phyloP scores from a whole-genome alignment of 2,329 filamentous ascomycete species.

The Neofusicoccum laricinum region DNA sequence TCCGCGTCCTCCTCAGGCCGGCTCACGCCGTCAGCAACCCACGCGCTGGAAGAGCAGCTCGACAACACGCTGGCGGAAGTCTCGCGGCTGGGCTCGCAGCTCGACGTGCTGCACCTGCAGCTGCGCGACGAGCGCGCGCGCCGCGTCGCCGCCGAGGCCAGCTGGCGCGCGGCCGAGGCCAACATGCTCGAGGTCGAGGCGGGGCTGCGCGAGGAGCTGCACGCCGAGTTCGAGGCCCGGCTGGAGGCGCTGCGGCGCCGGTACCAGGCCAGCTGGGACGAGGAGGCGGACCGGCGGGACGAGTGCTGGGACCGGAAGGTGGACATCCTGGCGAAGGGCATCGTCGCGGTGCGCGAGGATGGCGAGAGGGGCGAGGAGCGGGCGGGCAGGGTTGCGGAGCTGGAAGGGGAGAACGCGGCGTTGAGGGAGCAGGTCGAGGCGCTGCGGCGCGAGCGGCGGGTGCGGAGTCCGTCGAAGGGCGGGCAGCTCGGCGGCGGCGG shows the following conservation, averaged over 20 bases:
- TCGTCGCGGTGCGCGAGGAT: slow-evolving; percentile 44
- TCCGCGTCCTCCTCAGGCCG: slow-evolving; percentile 26
- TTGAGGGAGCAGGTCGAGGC: slow-evolving; percentile 39
- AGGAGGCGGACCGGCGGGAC: slow-evolving; percentile 73
- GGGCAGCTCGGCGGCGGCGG: background rate
- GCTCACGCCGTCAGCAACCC: slow-evolving; percentile 43
- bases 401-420: slow-evolving; percentile 47
- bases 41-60: slow-evolving; percentile 62
- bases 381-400: slow-evolving; percentile 35
- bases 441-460: slow-evolving; percentile 39
- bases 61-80: slow-evolving; percentile 81
- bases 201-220: slow-evolving; percentile 85
- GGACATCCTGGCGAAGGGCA: slow-evolving; percentile 58
- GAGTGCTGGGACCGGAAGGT: slow-evolving; percentile 87
- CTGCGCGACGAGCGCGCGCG: slow-evolving; percentile 69
- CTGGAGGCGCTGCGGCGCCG: slow-evolving; percentile 71
- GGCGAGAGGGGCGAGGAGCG: slow-evolving; percentile 30
- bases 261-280: slow-evolving; percentile 77
- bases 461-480: slow-evolving; percentile 16
- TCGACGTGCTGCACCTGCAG: slow-evolving; percentile 69
- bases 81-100: slow-evolving; percentile 71
- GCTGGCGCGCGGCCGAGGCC: slow-evolving; percentile 63
- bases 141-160: slow-evolving; percentile 69
- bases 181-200: slow-evolving; percentile 74
- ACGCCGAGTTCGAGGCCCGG: slow-evolving; percentile 76